A percentile compares a stretch with the other conserved stretches of the same genome.
phyloP scores from a whole-genome alignment of 1,284 basidiomycete genomes.

The Ceratobasidium sp. region DNA sequence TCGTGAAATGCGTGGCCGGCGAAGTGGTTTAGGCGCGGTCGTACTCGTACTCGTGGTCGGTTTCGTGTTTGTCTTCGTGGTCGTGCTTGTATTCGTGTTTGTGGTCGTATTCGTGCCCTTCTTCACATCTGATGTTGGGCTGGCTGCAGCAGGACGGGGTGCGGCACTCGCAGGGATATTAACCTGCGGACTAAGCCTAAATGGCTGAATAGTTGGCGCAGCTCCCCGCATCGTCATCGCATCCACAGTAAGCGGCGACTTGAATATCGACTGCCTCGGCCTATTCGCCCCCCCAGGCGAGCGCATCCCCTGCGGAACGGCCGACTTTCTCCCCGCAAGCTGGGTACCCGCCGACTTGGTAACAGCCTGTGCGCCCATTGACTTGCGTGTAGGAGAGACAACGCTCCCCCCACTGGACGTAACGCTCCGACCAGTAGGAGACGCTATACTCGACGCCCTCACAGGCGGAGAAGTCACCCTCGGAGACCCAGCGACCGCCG shows the following conservation, averaged over 20 bases:
- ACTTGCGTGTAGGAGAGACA: conserved; percentile 4
- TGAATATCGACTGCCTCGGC: conserved; percentile 31
- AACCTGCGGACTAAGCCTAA: conserved; percentile 32
- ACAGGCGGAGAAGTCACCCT: conserved; percentile 31
- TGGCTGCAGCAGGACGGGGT: conserved; percentile 1
- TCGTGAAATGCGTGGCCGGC: conserved; percentile 80
- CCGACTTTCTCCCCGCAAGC: conserved; percentile 17
- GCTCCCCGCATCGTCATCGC: conserved; percentile 42
- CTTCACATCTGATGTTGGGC: neutral
- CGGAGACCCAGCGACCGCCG: conserved; percentile 4
- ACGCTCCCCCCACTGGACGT: neutral
- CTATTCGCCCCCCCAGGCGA: neutral
- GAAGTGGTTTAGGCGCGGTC: conserved; percentile 56
- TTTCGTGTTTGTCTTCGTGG: neutral
- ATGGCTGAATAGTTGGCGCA: conserved; percentile 42
- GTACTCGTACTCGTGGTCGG: neutral
- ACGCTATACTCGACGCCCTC: conserved; percentile 27
- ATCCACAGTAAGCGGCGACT: conserved; percentile 20
- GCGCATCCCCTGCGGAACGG: neutral
- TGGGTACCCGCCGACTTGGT: neutral
- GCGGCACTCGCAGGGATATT: conserved; percentile 1
- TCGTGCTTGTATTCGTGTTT: neutral
- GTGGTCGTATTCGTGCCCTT: neutral
- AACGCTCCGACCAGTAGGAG: conserved; percentile 1
- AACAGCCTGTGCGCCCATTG: neutral